Evolutionary conservation across 2,329 filamentous ascomycete genomes (phyloP).

Genomic region (Penicillium carneum): DNA sequence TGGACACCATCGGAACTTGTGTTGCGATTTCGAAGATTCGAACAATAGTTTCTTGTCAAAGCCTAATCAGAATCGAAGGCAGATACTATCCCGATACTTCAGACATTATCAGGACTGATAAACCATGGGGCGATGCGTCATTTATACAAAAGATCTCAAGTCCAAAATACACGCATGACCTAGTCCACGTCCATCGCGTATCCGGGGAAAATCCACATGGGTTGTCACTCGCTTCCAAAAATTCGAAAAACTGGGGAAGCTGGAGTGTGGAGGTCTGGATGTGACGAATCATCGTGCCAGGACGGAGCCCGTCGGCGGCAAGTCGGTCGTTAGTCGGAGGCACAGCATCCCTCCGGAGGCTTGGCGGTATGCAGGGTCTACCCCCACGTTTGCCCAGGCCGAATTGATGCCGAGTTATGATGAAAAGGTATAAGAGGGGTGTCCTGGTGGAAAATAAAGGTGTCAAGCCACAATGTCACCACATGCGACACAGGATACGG

Average conservation of each 20-base stretch:
- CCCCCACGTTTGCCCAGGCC: slow-evolving; percentile 2
- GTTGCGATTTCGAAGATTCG: neutral
- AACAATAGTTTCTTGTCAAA: neutral
- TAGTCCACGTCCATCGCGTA: slow-evolving; percentile 9
- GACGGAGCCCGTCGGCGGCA: slow-evolving; percentile 16
- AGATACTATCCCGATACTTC: neutral
- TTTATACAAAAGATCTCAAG: slow-evolving; percentile 14
- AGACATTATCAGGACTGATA: neutral
- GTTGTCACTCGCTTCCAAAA: slow-evolving; percentile 2
- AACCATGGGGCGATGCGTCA: neutral
- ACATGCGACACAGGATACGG: slow-evolving; percentile 16
- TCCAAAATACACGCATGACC: neutral
- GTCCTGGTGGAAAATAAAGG: neutral
- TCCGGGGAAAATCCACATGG: slow-evolving; percentile 21
- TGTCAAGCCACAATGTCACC: slow-evolving; percentile 28
- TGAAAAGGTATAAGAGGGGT: slow-evolving; percentile 13
- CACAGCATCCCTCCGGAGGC: neutral
- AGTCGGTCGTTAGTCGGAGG: slow-evolving; percentile 26
- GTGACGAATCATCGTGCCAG: slow-evolving; percentile 10
- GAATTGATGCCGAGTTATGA: slow-evolving; percentile 11
- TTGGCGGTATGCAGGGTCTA: slow-evolving; percentile 14
- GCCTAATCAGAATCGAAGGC: neutral
- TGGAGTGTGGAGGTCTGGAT: slow-evolving; percentile 12
- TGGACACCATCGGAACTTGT: neutral
- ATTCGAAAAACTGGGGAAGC: slow-evolving; percentile 24